phyloP scores from a whole-genome alignment of 768 basidiomycete species.

The Amanita fuliginea region DNA sequence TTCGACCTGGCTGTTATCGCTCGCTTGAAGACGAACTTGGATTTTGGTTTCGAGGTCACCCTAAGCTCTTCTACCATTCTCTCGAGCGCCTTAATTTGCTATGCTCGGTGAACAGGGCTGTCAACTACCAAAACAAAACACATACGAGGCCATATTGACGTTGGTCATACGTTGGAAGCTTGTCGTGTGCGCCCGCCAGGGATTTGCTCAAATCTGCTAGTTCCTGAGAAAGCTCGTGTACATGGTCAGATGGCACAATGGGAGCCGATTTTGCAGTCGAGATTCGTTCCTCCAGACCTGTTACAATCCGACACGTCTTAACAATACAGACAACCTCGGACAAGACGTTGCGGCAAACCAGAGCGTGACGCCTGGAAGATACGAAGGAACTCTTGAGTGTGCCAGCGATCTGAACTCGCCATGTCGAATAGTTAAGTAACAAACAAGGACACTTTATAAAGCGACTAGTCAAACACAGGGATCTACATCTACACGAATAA shows the following conservation, averaged over 20 bases:
- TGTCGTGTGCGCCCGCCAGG: slow-evolving; percentile 51
- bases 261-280: slow-evolving; percentile 23
- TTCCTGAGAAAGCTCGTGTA: slow-evolving; percentile 36
- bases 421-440: slow-evolving; percentile 7
- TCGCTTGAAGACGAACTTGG: slow-evolving; percentile 60
- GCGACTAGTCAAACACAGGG: neutral
- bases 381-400: slow-evolving; percentile 38
- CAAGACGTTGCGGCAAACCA: slow-evolving; percentile 29
- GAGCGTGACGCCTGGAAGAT: slow-evolving; percentile 38
- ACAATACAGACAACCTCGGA: slow-evolving; percentile 1
- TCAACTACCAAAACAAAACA: slow-evolving; percentile 6
- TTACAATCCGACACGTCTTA: slow-evolving; percentile 5
- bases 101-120: slow-evolving; percentile 5
- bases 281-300: slow-evolving; percentile 41
- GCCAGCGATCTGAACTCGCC: slow-evolving; percentile 26
- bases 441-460: neutral
- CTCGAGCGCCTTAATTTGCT: slow-evolving; percentile 66
- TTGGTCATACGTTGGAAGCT: slow-evolving; percentile 65
- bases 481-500: slow-evolving; percentile 1
- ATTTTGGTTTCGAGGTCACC: slow-evolving; percentile 29
- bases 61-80: slow-evolving; percentile 40
- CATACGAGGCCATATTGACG: slow-evolving; percentile 58
- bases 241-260: slow-evolving; percentile 17
- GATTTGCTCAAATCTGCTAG: slow-evolving; percentile 50
- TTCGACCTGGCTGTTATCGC: slow-evolving; percentile 14